Evolutionary conservation across 768 basidiomycete species (phyloP), one percentile per base, ranked within the genome.

Genomic region (Tylopilus felleus): DNA sequence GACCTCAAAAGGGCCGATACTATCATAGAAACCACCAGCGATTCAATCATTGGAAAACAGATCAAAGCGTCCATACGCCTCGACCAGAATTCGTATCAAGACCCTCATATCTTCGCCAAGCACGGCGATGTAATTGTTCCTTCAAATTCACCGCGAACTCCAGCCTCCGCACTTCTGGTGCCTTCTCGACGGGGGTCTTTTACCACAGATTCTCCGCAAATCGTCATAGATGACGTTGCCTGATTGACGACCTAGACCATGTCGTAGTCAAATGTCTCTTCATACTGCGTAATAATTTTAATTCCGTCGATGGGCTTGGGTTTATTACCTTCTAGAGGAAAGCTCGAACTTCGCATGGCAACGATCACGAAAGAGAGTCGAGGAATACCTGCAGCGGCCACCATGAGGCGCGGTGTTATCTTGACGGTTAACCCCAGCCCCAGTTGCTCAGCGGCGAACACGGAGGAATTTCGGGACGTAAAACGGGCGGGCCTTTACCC

Each of bases 321-420:
- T 31, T 42, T 40, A 54, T 60, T 21, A 55, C 47, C 31, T 45
- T 38, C n/a, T 1, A 29, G 28, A 27, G 41, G 16, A 19, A 29
- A 29, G n/a, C 8, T 29, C 29, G 29, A 39, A 51, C 12, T n/a
- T n/a, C n/a, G 8, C 47, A 40, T 42, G 27, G 12, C 35, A 25
- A 40, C 21, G 8, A 40, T 31, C 12, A 40, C 51, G 48, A 22
- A 51, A 25, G 14, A 16, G 47, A 14, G 46, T 21, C 35, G 22
- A 31, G 19, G 29, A 36, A 39, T 45, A 12, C 27, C 29, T 8
- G 9, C 29, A 22, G 22, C 8, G 40, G 33, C 17, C 28, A 33
- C 25, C 50, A 53, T 8, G 57, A 59, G 44, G 47, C 21, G n/a
- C 45, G 40, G 48, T 21, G 36, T 41, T 45, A 27, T 47, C 38